Conservation (phyloP, 805 yeast species). For the Candida stauntonica region DNA sequence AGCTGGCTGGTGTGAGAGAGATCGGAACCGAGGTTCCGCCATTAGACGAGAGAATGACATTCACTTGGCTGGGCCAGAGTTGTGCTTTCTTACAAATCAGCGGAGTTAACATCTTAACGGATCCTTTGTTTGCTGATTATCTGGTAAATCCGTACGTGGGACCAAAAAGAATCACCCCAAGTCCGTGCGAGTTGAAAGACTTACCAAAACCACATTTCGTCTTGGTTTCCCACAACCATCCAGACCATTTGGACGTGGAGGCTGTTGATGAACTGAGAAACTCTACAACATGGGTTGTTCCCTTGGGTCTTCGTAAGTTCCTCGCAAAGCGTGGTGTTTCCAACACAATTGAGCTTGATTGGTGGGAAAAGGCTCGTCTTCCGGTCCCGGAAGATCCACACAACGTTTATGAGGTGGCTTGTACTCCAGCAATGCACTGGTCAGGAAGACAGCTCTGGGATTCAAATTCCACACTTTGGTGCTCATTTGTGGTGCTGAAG, state of each 20-base stretch:
- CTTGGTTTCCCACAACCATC: slow-evolving; percentile 89
- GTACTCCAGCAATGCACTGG: slow-evolving; percentile 98
- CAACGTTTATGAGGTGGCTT: slow-evolving; percentile 70
- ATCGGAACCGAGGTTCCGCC: slow-evolving; percentile 29
- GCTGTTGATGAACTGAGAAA: slow-evolving; percentile 54
- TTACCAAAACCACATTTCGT: slow-evolving; percentile 69
- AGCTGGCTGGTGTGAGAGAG: slow-evolving; percentile 6
- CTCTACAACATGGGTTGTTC: slow-evolving; percentile 76
- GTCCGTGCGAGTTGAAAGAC: slow-evolving; percentile 62
- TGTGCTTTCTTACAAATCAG: slow-evolving; percentile 72
- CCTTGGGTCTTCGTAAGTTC: slow-evolving; percentile 64
- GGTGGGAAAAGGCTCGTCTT: slow-evolving; percentile 78
- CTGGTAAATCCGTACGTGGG: slow-evolving; percentile 64
- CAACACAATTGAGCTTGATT: slow-evolving; percentile 71
- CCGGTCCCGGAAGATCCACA: slow-evolving; percentile 26
- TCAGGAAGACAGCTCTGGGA: slow-evolving; percentile 82
- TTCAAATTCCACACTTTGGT: slow-evolving; percentile 81
- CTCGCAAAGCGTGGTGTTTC: slow-evolving; percentile 56
- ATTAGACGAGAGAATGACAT: slow-evolving; percentile 45
- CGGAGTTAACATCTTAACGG: slow-evolving; percentile 74
- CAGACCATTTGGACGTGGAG: slow-evolving; percentile 81
- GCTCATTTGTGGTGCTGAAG: slow-evolving; percentile 70
- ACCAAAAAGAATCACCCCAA: slow-evolving; percentile 77
- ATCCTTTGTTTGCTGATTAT: slow-evolving; percentile 71
- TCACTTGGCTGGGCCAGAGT: slow-evolving; percentile 94